Base-by-base conservation (phyloP, 768 basidiomycete genomes). In the Boletus rubroflammeus region DNA sequence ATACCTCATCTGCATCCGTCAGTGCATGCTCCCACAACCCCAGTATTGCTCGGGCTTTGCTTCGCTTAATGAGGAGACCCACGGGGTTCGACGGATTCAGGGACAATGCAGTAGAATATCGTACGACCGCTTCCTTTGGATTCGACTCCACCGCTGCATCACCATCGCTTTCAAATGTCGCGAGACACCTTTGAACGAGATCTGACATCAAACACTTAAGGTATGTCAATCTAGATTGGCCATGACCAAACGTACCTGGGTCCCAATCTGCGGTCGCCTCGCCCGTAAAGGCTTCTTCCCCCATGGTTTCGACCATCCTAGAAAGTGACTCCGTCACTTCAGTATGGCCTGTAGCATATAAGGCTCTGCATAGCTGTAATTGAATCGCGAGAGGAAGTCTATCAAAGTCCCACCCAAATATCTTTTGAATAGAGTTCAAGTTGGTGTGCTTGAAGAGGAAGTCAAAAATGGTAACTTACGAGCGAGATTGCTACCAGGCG, bases 371-470 rank as follows among this genome's bases (percentile, higher is more conserved):
- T 15, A 52, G 5, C 4, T 38, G 28, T 9, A 5, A 14, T 7
- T 47, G 32, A 21, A 56, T 39, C 14, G 17, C 28, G 10, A 36
- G 8, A 8, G n/a, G 32, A 14, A 57, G 49, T 9, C 4, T 26
- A 3, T 56, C 49, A 15, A 50, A 46, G 11, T 58, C 23, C 57
- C 54, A 58, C 14, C 40, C 54, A 28, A 58, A 58, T 2, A 58
- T 26, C 57, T 58, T 15, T 21, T 10, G 5, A 31, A 23, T 29
- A 11, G 5, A 4, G 40, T n/a, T n/a, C n/a, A n/a, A n/a, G n/a
- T 54, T 14, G 3, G 32, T 19, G 3, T 0, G 8, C 2, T 14
- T 3, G 8, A 21, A 46, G 7, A n/a, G 13, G 1, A 5, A 10
- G 7, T 26, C 3, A 1, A 21, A 44, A 14, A 53, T 42, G 32